Base-by-base conservation (phyloP, 768 basidiomycete species). In the Tulasnella sp. region DNA sequence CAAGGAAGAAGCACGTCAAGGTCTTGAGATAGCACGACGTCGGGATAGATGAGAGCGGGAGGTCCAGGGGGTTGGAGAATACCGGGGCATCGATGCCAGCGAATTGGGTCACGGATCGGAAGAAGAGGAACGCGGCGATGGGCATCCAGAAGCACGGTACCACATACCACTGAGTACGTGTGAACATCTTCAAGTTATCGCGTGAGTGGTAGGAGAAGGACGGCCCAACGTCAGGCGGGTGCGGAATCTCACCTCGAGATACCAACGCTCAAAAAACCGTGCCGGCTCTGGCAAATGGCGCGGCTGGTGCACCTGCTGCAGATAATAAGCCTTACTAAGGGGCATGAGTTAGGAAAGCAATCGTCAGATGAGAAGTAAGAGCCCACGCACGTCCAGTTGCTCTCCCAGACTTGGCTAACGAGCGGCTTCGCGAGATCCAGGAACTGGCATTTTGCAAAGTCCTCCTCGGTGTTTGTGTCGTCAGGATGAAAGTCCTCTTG, bases 281-380 rank as follows among this genome's bases (percentile, higher is more conserved):
- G 94, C 93, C 17, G 88, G 84, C 53, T 89, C 78, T 5, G 81
- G 72, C 54, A 94, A 71, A 70, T 94, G 94, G 44, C 96, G 81
- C 1, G 96, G 95, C 70, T 97, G 93, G 71, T 99, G 96, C 0
- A 99, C 89, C 71, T 99, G 96, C 66, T 90, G 80, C 51, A 99
- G 76, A 69, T 99, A 99, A 71, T 93, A 98, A 3, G 86, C 81
- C 76, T 99, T 99, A 69, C 88, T 89, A 61, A 45, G 68, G 49
- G 58, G 45, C 10, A 38, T 23, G 51, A 4, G 15, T 24, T 48
- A 21, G 45, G 10, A 19, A 19, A 27, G 45, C 45, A 5, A 48
- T 5, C 7, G n/a, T 48, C 8, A 21, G 19, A 48, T 5, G 19
- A n/a, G 19, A 19, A 7, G 1, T 15, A 19, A 1, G 4, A 61